A percentile compares a stretch with the other conserved stretches of the same genome.
phyloP scores from a whole-genome alignment of 1,284 basidiomycete species.

The Cutaneotrichosporon spelunceum region DNA sequence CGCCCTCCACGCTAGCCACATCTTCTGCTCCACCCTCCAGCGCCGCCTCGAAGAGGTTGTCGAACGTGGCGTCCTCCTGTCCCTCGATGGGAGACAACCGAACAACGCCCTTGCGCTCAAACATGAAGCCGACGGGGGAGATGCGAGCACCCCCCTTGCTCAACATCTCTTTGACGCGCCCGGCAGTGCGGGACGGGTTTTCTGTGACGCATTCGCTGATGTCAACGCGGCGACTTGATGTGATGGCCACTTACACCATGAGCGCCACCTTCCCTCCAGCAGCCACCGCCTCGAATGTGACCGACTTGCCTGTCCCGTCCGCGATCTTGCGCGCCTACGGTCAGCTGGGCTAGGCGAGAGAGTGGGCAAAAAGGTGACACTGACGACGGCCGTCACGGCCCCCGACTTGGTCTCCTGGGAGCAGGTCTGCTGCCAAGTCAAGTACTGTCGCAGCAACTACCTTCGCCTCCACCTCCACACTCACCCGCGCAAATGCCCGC shows the following conservation, averaged over 20 bases:
- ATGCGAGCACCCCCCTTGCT: conserved; percentile 64
- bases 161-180: conserved; percentile 63
- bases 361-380: too few species aligned
- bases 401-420: too few species aligned
- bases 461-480: conserved; percentile 15
- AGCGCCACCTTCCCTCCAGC: conserved; percentile 64
- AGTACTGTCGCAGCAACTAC: too few species aligned
- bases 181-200: conserved; percentile 67
- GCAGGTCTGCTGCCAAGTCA: too few species aligned
- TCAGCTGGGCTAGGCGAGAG: conserved; percentile 12
- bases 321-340: conserved; percentile 31
- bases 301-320: conserved; percentile 41
- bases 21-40: conserved; percentile 54
- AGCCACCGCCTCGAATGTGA: conserved; percentile 69
- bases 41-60: conserved; percentile 48
- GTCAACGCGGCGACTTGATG: not conserved
- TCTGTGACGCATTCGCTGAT: conserved; percentile 71
- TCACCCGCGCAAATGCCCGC: conserved; percentile 64
- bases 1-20: conserved; percentile 48
- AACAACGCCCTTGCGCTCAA: conserved; percentile 65
- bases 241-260: conserved; percentile 61
- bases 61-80: conserved; percentile 30
- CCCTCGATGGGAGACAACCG: conserved; percentile 55
- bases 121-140: conserved; percentile 72
- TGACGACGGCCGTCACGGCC: too few species aligned